Percentiles rank a stretch among this genome's conserved stretches.
phyloP scores from a whole-genome alignment of 1,139 yeast species.

The Scheffersomyces titani region DNA sequence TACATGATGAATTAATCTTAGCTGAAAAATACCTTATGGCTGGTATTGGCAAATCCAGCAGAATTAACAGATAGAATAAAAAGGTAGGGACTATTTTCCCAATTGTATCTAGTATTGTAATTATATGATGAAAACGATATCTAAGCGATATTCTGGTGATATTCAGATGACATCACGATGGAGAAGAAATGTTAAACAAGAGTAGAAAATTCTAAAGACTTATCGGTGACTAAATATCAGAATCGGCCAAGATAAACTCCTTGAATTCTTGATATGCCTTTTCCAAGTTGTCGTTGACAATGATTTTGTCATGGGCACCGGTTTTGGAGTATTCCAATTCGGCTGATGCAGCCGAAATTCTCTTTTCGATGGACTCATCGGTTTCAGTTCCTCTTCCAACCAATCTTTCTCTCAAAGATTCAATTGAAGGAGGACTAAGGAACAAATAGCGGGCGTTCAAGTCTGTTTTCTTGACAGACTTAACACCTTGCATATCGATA shows the following conservation, averaged over 20 bases:
- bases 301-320: constrained; percentile 87
- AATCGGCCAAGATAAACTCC: constrained; percentile 58
- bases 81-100: neutral
- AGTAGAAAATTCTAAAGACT: neutral
- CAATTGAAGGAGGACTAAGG: constrained; percentile 90
- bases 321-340: constrained; percentile 87
- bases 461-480: constrained; percentile 79
- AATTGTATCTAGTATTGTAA: neutral
- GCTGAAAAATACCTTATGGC: too few relatives aligned
- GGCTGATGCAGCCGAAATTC: constrained; percentile 81
- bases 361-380: constrained; percentile 74
- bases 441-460: constrained; percentile 85
- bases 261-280: constrained; percentile 82
- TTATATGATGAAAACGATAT: neutral
- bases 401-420: constrained; percentile 69
- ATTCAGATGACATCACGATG: neutral
- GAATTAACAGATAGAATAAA: neutral
- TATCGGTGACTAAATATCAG: neutral
- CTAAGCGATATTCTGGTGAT: neutral
- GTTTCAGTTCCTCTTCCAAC: constrained; percentile 94
- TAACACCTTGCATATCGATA: constrained; percentile 99
- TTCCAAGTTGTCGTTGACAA: constrained; percentile 90
- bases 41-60: too few relatives aligned
- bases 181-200: neutral
- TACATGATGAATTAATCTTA: too few relatives aligned